These are phyloP conservation scores for Kazachstania kunashirensis DNA, from an alignment of 805 yeast genomes.

Conservation along the genomic window DNA sequence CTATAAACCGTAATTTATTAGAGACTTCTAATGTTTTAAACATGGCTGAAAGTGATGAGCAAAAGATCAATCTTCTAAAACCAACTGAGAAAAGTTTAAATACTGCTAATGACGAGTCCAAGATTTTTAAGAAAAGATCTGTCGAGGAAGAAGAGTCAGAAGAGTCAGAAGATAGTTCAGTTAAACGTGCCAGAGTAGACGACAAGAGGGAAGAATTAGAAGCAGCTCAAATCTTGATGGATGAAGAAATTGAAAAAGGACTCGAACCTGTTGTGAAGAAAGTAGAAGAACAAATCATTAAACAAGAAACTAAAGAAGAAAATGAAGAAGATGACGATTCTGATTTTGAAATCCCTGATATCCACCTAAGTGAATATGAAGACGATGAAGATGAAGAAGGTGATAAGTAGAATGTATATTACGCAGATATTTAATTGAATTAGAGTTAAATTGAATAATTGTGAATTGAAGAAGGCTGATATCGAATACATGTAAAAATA, in stretches of 20 bases:
- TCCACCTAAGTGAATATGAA: conserved; percentile 14
- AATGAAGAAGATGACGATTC: conserved; percentile 21
- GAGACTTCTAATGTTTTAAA: too few species aligned
- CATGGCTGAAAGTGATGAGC: too few species aligned
- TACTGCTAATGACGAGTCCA: conserved; percentile 4
- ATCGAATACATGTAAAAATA: background rate
- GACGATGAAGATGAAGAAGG: conserved; percentile 10
- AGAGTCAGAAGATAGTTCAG: background rate
- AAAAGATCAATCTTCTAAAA: background rate
- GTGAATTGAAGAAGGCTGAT: background rate
- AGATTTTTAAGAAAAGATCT: conserved; percentile 8
- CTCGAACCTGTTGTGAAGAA: conserved; percentile 7
- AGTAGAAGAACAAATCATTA: conserved; percentile 2
- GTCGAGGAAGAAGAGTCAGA: conserved; percentile 3
- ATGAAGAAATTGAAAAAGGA: background rate
- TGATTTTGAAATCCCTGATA: conserved; percentile 28
- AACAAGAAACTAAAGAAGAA: conserved; percentile 8
- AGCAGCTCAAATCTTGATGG: too few species aligned
- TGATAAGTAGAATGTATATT: background rate
- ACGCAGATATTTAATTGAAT: background rate
- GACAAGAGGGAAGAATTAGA: background rate
- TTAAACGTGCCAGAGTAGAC: conserved; percentile 1
- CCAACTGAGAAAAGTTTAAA: too few species aligned
- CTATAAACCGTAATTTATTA: background rate
- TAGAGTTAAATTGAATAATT: background rate